Conservation (phyloP, 768 basidiomycete species). For the Megacollybia marginata region DNA sequence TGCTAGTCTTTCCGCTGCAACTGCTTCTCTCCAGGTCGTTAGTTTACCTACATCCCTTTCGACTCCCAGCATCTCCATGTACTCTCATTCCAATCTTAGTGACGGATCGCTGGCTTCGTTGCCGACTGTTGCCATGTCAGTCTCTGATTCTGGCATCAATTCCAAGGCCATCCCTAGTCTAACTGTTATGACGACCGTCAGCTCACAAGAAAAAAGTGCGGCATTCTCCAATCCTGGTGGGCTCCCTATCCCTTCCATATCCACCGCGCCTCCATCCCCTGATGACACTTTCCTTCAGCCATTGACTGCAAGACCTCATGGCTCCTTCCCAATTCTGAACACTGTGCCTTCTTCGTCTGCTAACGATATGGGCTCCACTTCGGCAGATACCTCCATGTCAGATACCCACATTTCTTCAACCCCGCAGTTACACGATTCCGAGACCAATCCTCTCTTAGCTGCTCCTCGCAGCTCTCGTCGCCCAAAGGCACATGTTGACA, state of each 20-base stretch:
- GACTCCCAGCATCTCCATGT: constrained; percentile 29
- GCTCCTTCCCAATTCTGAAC: not conserved
- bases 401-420: not conserved
- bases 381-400: not conserved
- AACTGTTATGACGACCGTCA: not conserved
- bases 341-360: not conserved
- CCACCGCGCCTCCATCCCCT: constrained; percentile 34
- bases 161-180: not conserved
- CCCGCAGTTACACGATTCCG: not conserved
- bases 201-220: not conserved
- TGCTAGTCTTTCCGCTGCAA: not conserved
- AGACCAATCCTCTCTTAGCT: not conserved
- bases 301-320: constrained; percentile 12
- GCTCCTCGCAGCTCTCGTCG: not conserved
- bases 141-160: constrained; percentile 17
- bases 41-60: constrained; percentile 28
- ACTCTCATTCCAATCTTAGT: constrained; percentile 19
- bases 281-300: constrained; percentile 25
- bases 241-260: constrained; percentile 46
- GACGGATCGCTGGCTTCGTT: constrained; percentile 34
- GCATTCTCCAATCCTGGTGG: constrained; percentile 12
- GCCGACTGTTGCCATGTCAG: constrained; percentile 19
- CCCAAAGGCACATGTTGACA: constrained; percentile 3
- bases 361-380: not conserved
- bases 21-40: not conserved